Evolutionary conservation across 805 yeast genomes (phyloP).

Genomic region (Myxozyma geophila): DNA sequence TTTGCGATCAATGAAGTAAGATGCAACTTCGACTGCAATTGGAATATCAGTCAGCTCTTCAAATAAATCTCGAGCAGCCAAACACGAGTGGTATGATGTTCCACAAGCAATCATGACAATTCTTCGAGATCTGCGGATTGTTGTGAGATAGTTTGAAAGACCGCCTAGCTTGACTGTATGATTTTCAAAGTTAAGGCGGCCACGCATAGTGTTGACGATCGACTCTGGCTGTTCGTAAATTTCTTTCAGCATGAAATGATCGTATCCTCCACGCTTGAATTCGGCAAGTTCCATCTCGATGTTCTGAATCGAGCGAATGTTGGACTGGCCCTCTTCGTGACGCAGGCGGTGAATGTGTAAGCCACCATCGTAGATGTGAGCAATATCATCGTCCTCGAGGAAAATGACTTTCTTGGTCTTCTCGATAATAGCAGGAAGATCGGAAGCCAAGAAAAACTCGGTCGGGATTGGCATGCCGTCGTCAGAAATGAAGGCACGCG

Average conservation of each 20-base stretch:
- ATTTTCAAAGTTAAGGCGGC: constrained; percentile 91
- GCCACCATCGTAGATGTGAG: constrained; percentile 97
- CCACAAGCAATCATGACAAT: constrained; percentile 99
- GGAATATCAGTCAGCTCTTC: constrained; percentile 97
- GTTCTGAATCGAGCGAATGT: constrained; percentile 94
- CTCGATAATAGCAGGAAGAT: constrained; percentile 95
- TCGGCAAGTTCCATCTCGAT: constrained; percentile 95
- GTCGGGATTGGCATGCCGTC: constrained; percentile 92
- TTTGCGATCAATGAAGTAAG: constrained; percentile 90
- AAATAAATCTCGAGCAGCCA: constrained; percentile 93
- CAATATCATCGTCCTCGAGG: constrained; percentile 97
- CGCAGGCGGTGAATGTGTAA: constrained; percentile 96
- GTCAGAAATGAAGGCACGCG: constrained; percentile 94
- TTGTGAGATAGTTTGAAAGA: constrained; percentile 78
- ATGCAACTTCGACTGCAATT: constrained; percentile 87
- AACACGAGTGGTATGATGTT: constrained; percentile 97
- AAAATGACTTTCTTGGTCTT: constrained; percentile 96
- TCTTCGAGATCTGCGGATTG: constrained; percentile 92
- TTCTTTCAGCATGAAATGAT: constrained; percentile 98
- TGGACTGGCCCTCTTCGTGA: constrained; percentile 70
- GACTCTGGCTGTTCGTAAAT: constrained; percentile 99
- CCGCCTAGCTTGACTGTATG: constrained; percentile 85
- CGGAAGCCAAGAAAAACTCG: constrained; percentile 94
- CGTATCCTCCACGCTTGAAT: constrained; percentile 96
- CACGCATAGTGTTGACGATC: constrained; percentile 98